phyloP scores from a whole-genome alignment of 768 basidiomycete species.

The Lactarius pseudohatsudake region DNA sequence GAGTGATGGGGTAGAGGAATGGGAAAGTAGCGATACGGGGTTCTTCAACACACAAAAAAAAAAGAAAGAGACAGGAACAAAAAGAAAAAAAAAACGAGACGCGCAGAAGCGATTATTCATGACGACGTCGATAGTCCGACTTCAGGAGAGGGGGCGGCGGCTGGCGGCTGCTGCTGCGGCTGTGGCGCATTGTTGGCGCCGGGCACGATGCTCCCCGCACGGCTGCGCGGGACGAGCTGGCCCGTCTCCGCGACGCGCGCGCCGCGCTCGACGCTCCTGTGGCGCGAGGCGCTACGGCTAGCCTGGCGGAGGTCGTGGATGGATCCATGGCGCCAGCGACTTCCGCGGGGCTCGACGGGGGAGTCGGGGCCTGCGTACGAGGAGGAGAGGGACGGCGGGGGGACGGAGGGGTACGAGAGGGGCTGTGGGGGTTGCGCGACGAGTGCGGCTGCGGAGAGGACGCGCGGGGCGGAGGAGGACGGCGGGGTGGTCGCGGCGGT shows the following conservation, averaged over 20 bases:
- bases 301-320: constrained; percentile 34
- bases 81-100: neutral
- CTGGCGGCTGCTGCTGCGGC: neutral
- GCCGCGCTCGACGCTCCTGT: constrained; percentile 60
- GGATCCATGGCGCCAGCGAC: constrained; percentile 35
- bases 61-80: neutral
- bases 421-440: constrained; percentile 37
- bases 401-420: constrained; percentile 79
- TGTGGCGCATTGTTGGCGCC: neutral
- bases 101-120: neutral
- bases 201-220: constrained; percentile 26
- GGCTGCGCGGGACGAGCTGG: constrained; percentile 43
- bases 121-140: constrained; percentile 14
- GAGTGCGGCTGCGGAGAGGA: constrained; percentile 37
- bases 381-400: constrained; percentile 77
- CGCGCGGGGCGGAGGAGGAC: constrained; percentile 54
- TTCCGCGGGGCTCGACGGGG: constrained; percentile 36
- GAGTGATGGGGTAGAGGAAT: neutral
- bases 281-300: constrained; percentile 47
- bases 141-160: constrained; percentile 12
- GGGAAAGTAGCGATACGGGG: neutral
- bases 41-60: neutral
- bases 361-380: constrained; percentile 39
- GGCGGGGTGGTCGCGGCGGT: constrained; percentile 77
- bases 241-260: constrained; percentile 72